phyloP scores from a whole-genome alignment of 2,329 filamentous ascomycete species.

The Macrophomina pseudophaseolina region DNA sequence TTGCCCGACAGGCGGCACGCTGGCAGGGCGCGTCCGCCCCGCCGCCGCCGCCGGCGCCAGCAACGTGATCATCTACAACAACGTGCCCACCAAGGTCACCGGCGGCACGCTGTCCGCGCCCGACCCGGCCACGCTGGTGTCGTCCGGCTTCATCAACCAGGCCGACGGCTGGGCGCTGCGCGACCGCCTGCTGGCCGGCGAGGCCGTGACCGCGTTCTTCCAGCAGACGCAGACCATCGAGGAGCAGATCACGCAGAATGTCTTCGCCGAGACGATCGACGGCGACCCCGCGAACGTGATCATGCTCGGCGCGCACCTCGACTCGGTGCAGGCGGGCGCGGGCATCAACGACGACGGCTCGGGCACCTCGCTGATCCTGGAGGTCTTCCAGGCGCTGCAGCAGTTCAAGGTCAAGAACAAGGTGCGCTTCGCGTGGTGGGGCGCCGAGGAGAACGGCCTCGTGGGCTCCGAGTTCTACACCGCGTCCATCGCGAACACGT shows the following conservation, averaged over 20 bases:
- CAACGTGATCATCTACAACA: slow-evolving; percentile 51
- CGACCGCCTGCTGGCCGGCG: slow-evolving; percentile 47
- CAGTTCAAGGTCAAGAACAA: slow-evolving; percentile 67
- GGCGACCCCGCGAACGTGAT: slow-evolving; percentile 62
- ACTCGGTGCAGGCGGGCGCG: slow-evolving; percentile 56
- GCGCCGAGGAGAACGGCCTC: slow-evolving; percentile 69
- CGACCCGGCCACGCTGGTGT: slow-evolving; percentile 42
- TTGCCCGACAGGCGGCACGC: slow-evolving; percentile 50
- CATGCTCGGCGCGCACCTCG: slow-evolving; percentile 30
- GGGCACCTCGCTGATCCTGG: slow-evolving; percentile 59
- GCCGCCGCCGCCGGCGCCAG: slow-evolving; percentile 48
- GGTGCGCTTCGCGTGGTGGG: slow-evolving; percentile 72
- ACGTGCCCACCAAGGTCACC: slow-evolving; percentile 44
- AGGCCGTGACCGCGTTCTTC: slow-evolving; percentile 48
- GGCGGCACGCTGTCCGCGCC: slow-evolving; percentile 48
- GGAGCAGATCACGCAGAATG: slow-evolving; percentile 62
- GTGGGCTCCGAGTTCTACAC: slow-evolving; percentile 61
- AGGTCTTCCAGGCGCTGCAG: slow-evolving; percentile 65
- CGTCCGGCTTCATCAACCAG: slow-evolving; percentile 50
- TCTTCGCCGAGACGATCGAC: slow-evolving; percentile 65
- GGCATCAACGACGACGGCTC: slow-evolving; percentile 57
- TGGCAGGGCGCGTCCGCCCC: slow-evolving; percentile 47
- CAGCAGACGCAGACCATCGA: slow-evolving; percentile 55
- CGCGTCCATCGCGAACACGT: slow-evolving; percentile 31
- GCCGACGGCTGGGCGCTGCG: slow-evolving; percentile 50